Evolutionary conservation across 805 yeast genomes (phyloP).

Genomic region (Candida pseudoglaebosa): DNA sequence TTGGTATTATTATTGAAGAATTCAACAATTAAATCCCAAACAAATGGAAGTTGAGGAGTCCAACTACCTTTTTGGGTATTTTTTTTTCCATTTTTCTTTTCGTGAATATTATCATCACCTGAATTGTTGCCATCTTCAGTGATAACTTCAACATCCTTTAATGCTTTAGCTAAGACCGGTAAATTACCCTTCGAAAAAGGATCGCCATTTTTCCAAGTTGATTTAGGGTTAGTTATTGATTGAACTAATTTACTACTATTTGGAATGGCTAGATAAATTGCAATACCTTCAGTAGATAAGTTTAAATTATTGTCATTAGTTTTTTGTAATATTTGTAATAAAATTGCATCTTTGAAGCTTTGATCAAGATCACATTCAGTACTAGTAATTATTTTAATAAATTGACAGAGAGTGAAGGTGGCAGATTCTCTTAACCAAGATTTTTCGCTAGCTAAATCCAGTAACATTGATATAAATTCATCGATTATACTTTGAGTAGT

Average conservation of each 20-base stretch:
- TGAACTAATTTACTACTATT: slow-evolving; percentile 9
- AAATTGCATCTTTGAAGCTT: slow-evolving; percentile 16
- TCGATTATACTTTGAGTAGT: slow-evolving; percentile 14
- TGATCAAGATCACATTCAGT: slow-evolving; percentile 11
- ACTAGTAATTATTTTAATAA: slow-evolving; percentile 20
- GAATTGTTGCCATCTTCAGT: slow-evolving; percentile 23
- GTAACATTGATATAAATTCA: slow-evolving; percentile 42
- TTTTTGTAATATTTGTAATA: slow-evolving; percentile 32
- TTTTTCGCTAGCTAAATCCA: slow-evolving; percentile 60
- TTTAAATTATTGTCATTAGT: slow-evolving; percentile 54
- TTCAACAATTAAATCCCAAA: slow-evolving; percentile 60
- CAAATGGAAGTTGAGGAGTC: slow-evolving; percentile 72
- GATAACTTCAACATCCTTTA: slow-evolving; percentile 52
- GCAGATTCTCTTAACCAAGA: slow-evolving; percentile 87
- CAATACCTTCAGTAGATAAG: slow-evolving; percentile 74
- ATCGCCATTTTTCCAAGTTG: slow-evolving; percentile 67
- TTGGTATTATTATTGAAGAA: slow-evolving; percentile 28
- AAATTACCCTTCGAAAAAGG: slow-evolving; percentile 74
- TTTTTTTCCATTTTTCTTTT: slow-evolving; percentile 25
- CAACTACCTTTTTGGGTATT: slow-evolving; percentile 57
- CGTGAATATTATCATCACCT: slow-evolving; percentile 24
- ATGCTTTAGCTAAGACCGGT: slow-evolving; percentile 53
- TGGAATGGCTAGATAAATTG: slow-evolving; percentile 60
- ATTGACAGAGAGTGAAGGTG: slow-evolving; percentile 62
- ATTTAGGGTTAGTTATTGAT: slow-evolving; percentile 12